Conservation (phyloP, 2,329 filamentous ascomycete genomes). For the Xylariaceae sp. region DNA sequence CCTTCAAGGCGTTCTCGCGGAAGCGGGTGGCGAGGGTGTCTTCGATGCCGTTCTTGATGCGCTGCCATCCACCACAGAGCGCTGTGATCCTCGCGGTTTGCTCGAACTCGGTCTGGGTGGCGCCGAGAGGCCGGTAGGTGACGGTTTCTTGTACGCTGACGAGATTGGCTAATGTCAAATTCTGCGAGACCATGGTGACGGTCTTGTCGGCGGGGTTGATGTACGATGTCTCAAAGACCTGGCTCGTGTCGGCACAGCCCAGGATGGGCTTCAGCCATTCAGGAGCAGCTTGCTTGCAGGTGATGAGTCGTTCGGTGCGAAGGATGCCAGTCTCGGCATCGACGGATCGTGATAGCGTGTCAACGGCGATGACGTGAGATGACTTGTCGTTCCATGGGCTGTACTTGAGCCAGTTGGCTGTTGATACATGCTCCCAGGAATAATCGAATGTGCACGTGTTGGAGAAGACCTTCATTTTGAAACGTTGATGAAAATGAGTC, state of each 20-base stretch:
- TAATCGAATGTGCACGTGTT: slow-evolving; percentile 90
- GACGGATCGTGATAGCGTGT: slow-evolving; percentile 73
- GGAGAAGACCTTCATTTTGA: slow-evolving; percentile 83
- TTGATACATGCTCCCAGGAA: slow-evolving; percentile 97
- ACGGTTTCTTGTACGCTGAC: slow-evolving; percentile 92
- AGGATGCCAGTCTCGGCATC: slow-evolving; percentile 56
- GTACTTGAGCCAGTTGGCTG: slow-evolving; percentile 98
- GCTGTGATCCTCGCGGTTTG: slow-evolving; percentile 93
- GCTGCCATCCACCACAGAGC: slow-evolving; percentile 93
- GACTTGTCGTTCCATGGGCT: slow-evolving; percentile 98
- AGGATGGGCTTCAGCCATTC: slow-evolving; percentile 79
- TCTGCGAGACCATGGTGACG: slow-evolving; percentile 94
- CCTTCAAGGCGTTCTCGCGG: slow-evolving; percentile 84
- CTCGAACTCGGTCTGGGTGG: slow-evolving; percentile 69
- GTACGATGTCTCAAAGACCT: slow-evolving; percentile 94
- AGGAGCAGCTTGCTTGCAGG: slow-evolving; percentile 61
- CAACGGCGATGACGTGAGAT: slow-evolving; percentile 93
- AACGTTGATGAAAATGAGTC: neutral
- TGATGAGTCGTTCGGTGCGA: slow-evolving; percentile 59
- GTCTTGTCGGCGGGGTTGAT: slow-evolving; percentile 80
- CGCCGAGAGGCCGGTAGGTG: slow-evolving; percentile 64
- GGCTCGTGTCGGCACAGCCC: slow-evolving; percentile 73
- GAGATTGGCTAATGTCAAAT: slow-evolving; percentile 88
- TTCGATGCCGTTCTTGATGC: slow-evolving; percentile 94
- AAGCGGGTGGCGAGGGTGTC: slow-evolving; percentile 86